Base-by-base conservation (phyloP, 2,329 filamentous ascomycete genomes). In the Scedosporium boydii region DNA sequence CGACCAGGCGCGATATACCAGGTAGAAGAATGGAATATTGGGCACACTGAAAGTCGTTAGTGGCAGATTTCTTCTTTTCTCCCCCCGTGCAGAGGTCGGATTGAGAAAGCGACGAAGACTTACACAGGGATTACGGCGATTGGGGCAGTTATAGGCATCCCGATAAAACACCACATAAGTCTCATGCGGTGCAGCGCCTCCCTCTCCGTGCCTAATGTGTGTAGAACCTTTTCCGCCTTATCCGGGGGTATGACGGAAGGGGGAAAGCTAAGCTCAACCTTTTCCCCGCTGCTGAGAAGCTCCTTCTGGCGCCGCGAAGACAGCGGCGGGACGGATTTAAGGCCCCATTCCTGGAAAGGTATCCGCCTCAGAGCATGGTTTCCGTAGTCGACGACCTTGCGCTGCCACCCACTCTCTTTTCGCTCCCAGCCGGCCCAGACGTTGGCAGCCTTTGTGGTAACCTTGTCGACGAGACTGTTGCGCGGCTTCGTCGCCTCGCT, bases 11-110 rank as follows among this genome's bases (percentile, higher is more conserved):
- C 95, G 85, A 77, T 96, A 99, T 18, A 85, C 85, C 48, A 98
- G 83, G 74, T 98, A 99, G 79, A 98, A 98, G 80, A 98, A 98
- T 18, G 95, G 95, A 12, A 99, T 80, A 72, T 99, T 97, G 42
- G 93, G 93, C 66, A 97, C 82, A 65, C 91, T 96, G 67, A 16
- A 18, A 23, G 16, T 23, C 12, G 57, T 61, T 56, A 41, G 38
- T 23, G 53, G n/a, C 21, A 14, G 27, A 23, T 12, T 21, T 27
- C 38, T 29, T 6, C 10, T 26, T 23, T 4, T 23, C 12, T 5
- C 12, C 6, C n/a, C n/a, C 48, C 18, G 23, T 48, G 42, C 1
- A 23, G 60, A 26, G 21, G 44, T 26, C 18, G 63, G 42, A 44
- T 23, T 7, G 51, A 27, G 21, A 51, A n/a, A 12, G 60, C 18